Conservation (phyloP, 768 basidiomycete species). For the Russula foetens region DNA sequence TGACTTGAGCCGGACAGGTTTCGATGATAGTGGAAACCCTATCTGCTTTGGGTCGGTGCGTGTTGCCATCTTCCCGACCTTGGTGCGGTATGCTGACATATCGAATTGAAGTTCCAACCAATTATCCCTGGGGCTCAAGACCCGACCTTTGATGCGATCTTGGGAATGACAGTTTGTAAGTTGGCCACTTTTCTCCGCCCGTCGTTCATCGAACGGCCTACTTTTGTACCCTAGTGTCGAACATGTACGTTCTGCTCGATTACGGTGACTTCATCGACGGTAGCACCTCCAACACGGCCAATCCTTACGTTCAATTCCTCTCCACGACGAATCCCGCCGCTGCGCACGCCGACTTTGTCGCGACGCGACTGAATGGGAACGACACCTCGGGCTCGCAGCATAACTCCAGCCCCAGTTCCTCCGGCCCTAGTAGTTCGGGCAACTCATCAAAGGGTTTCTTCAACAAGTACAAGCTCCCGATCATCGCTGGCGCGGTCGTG, state of each 20-base stretch:
- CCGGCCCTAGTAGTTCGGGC: background rate
- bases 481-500: background rate
- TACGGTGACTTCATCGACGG: conserved; percentile 53
- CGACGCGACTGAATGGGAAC: background rate
- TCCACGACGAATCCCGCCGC: conserved; percentile 35
- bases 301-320: conserved; percentile 53
- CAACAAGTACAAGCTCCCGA: conserved; percentile 1
- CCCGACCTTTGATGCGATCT: conserved; percentile 50
- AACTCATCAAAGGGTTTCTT: background rate
- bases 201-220: background rate
- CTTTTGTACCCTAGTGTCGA: no score
- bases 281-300: conserved; percentile 28
- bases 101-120: conserved; percentile 51
- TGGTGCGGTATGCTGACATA: background rate
- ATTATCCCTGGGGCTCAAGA: conserved; percentile 45
- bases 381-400: background rate
- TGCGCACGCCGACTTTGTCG: conserved; percentile 11
- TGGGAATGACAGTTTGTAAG: conserved; percentile 68
- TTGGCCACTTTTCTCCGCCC: background rate
- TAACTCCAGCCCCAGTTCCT: no score
- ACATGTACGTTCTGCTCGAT: conserved; percentile 50
- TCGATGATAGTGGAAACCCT: conserved; percentile 22
- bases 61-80: background rate
- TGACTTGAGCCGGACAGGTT: conserved; percentile 39
- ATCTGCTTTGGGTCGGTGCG: conserved; percentile 31